Percentiles rank a stretch among this genome's conserved stretches.
phyloP scores from a whole-genome alignment of 495 filamentous ascomycete species.

The Xylaria flabelliformis region DNA sequence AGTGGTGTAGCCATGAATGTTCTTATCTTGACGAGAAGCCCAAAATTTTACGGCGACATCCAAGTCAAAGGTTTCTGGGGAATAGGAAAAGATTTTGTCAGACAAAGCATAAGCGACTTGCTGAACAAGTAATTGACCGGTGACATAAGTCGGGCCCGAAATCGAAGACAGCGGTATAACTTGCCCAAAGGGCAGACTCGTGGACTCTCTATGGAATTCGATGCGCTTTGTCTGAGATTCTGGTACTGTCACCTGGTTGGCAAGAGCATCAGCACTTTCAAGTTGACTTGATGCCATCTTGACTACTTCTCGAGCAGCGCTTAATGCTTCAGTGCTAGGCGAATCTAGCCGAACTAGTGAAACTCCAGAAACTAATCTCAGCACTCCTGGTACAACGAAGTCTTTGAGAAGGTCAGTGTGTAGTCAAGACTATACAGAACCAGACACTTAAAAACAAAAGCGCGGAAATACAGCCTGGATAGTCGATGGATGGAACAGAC shows the following conservation, averaged over 20 bases:
- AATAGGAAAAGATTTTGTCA: constrained; percentile 96
- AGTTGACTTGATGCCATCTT: constrained; percentile 37
- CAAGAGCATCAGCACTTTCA: constrained; percentile 33
- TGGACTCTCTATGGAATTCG: constrained; percentile 52
- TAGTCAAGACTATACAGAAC: constrained; percentile 8
- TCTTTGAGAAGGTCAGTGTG: neutral
- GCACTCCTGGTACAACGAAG: neutral
- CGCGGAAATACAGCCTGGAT: neutral
- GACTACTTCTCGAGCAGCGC: neutral
- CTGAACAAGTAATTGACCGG: constrained; percentile 89
- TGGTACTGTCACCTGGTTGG: constrained; percentile 36
- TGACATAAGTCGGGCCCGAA: constrained; percentile 87
- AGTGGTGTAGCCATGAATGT: constrained; percentile 82
- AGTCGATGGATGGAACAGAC: neutral
- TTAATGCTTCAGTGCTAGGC: neutral
- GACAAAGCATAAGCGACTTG: constrained; percentile 93
- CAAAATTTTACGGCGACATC: constrained; percentile 82
- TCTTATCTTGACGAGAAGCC: constrained; percentile 68
- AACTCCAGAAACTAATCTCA: neutral
- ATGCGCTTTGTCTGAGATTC: constrained; percentile 37
- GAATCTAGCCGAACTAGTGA: neutral
- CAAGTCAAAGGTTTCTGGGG: constrained; percentile 88
- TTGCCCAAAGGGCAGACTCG: constrained; percentile 68
- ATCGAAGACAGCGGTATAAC: constrained; percentile 67
- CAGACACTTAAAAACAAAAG: neutral